phyloP scores from a whole-genome alignment of 371 early-diverging fungal species.

The Saksenaea oblongispora region DNA sequence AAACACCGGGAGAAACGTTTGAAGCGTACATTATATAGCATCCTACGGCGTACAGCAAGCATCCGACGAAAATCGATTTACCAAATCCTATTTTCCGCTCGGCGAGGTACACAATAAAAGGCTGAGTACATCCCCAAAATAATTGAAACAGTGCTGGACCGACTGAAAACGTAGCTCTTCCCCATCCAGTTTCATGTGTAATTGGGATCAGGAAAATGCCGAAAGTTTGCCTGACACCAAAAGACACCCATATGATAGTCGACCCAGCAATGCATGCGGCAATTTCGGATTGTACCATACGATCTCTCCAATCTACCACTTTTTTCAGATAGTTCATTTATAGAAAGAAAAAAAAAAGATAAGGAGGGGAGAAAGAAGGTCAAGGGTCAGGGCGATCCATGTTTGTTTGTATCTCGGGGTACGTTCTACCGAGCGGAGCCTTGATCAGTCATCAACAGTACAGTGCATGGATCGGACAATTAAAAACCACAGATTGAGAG shows the following conservation, averaged over 20 bases:
- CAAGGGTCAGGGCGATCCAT: neutral
- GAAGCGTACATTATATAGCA: conserved; percentile 32
- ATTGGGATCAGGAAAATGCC: conserved; percentile 36
- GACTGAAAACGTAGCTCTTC: conserved; percentile 29
- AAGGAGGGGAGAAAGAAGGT: neutral
- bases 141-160: conserved; percentile 34
- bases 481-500: neutral
- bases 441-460: neutral
- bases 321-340: neutral
- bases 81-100: conserved; percentile 36
- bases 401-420: neutral
- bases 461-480: neutral
- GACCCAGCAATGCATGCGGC: conserved; percentile 22
- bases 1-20: conserved; percentile 20
- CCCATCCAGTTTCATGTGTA: conserved; percentile 30
- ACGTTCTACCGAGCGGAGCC: neutral
- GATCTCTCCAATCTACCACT: neutral
- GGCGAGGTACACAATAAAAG: conserved; percentile 31
- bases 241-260: conserved; percentile 28
- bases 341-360: neutral
- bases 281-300: conserved; percentile 2
- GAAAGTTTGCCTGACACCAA: conserved; percentile 35
- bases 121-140: conserved; percentile 32
- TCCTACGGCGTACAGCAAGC: conserved; percentile 27
- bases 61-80: conserved; percentile 21